These are phyloP conservation scores for Colletotrichum sp. DNA, from an alignment of 2,329 filamentous ascomycete genomes.

Conservation along the genomic window DNA sequence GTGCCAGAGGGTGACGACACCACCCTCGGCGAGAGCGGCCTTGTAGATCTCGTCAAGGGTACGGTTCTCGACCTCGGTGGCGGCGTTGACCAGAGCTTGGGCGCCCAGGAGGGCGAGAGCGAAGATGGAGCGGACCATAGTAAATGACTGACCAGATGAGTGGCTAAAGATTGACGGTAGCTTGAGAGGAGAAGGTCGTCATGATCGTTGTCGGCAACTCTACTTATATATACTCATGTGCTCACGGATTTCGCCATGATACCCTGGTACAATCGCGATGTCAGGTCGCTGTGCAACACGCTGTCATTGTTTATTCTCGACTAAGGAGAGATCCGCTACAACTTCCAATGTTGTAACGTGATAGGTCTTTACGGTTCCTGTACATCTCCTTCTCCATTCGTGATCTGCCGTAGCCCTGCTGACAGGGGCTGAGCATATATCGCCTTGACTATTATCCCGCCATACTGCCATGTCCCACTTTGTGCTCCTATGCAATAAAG, in stretches of 20 bases:
- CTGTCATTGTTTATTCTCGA: not conserved
- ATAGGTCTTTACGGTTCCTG: not conserved
- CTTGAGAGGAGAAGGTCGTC: not conserved
- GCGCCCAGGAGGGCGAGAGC: constrained; percentile 6
- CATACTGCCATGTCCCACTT: not conserved
- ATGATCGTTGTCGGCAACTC: not conserved
- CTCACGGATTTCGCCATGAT: not conserved
- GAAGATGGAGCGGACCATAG: constrained; percentile 7
- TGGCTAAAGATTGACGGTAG: not conserved
- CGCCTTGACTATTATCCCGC: not conserved
- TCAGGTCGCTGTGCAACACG: not conserved
- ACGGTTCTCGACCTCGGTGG: constrained; percentile 43
- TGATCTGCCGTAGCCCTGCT: not conserved
- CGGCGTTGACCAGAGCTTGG: constrained; percentile 10
- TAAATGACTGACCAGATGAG: not conserved
- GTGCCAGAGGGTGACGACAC: constrained; percentile 50
- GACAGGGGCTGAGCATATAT: not conserved
- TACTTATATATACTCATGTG: not conserved
- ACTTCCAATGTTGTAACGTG: not conserved
- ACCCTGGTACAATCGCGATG: not conserved
- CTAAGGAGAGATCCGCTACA: not conserved
- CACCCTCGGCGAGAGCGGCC: constrained; percentile 52
- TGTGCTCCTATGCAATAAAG: not conserved
- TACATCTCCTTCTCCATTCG: not conserved
- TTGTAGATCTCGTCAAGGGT: constrained; percentile 54